These are phyloP conservation scores for Psilocybe cyanescens DNA, from an alignment of 768 basidiomycete genomes.

Conservation along the genomic window DNA sequence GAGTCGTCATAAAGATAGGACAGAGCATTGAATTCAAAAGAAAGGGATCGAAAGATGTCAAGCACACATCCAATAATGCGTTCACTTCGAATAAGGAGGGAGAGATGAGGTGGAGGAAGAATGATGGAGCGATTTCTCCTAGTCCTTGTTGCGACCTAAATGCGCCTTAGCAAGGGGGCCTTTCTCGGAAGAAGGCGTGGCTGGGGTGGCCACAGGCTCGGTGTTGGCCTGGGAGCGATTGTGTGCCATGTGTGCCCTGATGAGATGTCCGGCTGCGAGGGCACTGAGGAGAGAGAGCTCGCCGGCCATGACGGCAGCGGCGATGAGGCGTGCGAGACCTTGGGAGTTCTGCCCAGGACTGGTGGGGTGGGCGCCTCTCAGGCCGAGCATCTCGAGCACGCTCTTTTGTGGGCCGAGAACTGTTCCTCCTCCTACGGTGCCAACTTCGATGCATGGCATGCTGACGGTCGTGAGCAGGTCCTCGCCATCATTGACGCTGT, in stretches of 20 bases:
- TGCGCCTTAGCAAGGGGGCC: background rate
- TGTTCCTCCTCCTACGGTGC: background rate
- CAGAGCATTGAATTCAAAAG: too few relatives aligned
- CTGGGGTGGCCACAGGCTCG: background rate
- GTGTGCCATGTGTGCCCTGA: conserved; percentile 2
- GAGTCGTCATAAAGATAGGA: too few relatives aligned
- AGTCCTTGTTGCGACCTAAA: background rate
- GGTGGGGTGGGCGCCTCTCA: background rate
- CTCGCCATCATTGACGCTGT: background rate
- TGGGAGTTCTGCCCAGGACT: background rate
- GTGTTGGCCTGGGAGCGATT: background rate
- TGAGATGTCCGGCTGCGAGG: background rate
- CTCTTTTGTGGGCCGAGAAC: background rate
- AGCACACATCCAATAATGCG: background rate
- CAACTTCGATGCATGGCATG: conserved; percentile 1
- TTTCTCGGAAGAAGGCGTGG: background rate
- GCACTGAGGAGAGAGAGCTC: background rate
- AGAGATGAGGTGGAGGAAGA: background rate
- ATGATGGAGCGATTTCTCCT: background rate
- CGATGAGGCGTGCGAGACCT: background rate
- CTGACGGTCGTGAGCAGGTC: background rate
- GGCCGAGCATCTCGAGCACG: background rate
- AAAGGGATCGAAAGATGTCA: too few relatives aligned
- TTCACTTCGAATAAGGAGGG: background rate
- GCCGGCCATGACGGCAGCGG: background rate